Evolutionary conservation across 169 alveolate genomes (phyloP), one percentile per base, ranked within the genome.

Genomic region (Cryptosporidium ryanae): DNA sequence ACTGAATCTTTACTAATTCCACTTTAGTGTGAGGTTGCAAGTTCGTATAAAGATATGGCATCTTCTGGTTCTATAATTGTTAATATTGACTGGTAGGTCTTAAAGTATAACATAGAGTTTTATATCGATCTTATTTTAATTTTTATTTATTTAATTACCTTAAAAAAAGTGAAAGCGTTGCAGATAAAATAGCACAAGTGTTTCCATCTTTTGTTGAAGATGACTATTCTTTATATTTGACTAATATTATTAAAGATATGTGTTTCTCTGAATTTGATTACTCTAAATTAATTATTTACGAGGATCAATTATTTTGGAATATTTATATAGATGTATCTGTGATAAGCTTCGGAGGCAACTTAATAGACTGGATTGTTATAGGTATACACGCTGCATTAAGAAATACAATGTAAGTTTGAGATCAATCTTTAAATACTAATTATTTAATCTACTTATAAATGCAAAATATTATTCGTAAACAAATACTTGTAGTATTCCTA

Each of bases 21-120:
- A 54, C 27, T 59, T 38, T 61, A 76, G 87, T 76, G 87, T 59
- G 87, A 76, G 31, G 50, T 76, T n/a, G 10, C 43, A 7, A 32
- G 76, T 4, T 21, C 87, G 23, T 31, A 32, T n/a, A 76, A 76
- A 55, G 46, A 50, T 54, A 52, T 25, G n/a, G 32, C 64, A 17
- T 31, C 87, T 3, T 31, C 48, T 2, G 76, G 87, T 17, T 55
- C 68, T 1, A 76, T 76, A 43, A 6, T 76, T 31, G 64, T 76
- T 29, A 76, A 76, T 76, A 32, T 76, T 59, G 87, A 76, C 63
- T 76, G 87, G 87, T 76, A 76, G 46, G 87, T 59, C 38, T 31
- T 2, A 29, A n/a, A 29, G 6, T n/a, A 25, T n/a, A n/a, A n/a
- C n/a, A 13, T 25, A 31, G 10, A 25, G 8, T 10, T 25, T 0